Conservation (phyloP, 2,329 filamentous ascomycete species). For the Cercospora janseana region DNA sequence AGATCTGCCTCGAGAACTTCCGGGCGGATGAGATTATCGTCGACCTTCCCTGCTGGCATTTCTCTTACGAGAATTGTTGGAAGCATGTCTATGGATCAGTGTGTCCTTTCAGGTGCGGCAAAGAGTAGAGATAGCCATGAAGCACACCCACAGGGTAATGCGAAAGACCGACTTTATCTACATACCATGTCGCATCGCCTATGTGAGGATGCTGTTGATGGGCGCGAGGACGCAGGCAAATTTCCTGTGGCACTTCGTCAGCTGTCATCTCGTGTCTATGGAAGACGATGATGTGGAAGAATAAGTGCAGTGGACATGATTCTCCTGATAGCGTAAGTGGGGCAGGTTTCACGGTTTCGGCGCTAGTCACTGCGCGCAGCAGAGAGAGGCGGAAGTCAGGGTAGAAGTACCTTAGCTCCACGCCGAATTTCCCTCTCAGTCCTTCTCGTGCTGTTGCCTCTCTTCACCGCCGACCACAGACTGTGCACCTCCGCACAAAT, state of each 20-base stretch:
- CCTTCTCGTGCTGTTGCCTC: too few species aligned
- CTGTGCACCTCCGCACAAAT: neutral
- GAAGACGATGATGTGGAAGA: neutral
- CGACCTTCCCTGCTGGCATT: slow-evolving; percentile 15
- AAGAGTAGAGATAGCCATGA: too few species aligned
- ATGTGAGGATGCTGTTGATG: too few species aligned
- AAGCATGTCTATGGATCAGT: neutral
- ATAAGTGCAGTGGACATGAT: neutral
- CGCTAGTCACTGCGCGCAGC: slow-evolving; percentile 3
- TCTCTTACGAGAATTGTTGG: slow-evolving; percentile 11
- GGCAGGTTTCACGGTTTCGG: neutral
- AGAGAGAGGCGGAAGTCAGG: too few species aligned
- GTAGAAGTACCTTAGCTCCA: too few species aligned
- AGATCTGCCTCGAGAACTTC: slow-evolving; percentile 12
- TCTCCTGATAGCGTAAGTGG: neutral
- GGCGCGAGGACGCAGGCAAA: too few species aligned
- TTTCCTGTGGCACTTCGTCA: too few species aligned
- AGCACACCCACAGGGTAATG: too few species aligned
- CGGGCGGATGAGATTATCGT: slow-evolving; percentile 13
- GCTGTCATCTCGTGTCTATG: too few species aligned
- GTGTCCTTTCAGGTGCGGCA: slow-evolving; percentile 7
- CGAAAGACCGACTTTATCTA: too few species aligned
- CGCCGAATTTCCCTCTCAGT: slow-evolving; percentile 1
- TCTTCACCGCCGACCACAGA: too few species aligned
- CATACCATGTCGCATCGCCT: too few species aligned